Evolutionary conservation across 768 basidiomycete species (phyloP).

Genomic region (Leucocoprinus leucothites): DNA sequence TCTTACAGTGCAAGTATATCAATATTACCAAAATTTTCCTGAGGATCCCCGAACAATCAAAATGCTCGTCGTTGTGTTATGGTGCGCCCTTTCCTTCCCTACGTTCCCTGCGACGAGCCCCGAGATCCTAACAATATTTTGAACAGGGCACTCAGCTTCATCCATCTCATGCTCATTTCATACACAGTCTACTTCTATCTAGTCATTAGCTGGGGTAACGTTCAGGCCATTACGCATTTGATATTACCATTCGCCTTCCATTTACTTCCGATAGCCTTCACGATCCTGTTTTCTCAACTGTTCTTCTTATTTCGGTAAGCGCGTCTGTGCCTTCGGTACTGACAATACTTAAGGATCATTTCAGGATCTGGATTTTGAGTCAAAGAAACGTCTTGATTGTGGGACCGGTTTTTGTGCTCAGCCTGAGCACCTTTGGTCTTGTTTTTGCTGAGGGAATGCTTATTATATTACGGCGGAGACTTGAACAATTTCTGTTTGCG

Average conservation of each 20-base stretch:
- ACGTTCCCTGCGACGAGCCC: not conserved
- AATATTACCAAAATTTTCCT: constrained; percentile 18
- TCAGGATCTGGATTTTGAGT: constrained; percentile 17
- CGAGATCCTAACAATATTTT: not conserved
- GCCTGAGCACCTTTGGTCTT: constrained; percentile 7
- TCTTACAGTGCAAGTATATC: constrained; percentile 18
- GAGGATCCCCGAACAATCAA: constrained; percentile 15
- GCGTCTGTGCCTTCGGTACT: no score
- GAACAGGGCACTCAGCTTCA: constrained; percentile 17
- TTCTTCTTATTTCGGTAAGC: constrained; percentile 17
- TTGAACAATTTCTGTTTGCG: not conserved
- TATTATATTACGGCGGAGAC: not conserved
- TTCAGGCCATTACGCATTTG: constrained; percentile 1
- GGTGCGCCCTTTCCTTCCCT: not conserved
- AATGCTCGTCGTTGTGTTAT: constrained; percentile 11
- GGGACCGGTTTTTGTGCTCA: not conserved
- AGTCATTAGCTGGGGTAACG: constrained; percentile 17
- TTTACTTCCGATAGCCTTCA: constrained; percentile 13
- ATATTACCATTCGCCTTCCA: constrained; percentile 14
- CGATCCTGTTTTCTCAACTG: constrained; percentile 14
- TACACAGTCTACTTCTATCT: constrained; percentile 20
- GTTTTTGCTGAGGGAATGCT: not conserved
- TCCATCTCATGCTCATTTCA: constrained; percentile 17
- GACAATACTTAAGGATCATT: not conserved
- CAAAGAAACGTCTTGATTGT: constrained; percentile 8